Evolutionary conservation across 495 filamentous ascomycete genomes (phyloP), one percentile per base, ranked within the genome.

Genomic region (Platismatia glauca): DNA sequence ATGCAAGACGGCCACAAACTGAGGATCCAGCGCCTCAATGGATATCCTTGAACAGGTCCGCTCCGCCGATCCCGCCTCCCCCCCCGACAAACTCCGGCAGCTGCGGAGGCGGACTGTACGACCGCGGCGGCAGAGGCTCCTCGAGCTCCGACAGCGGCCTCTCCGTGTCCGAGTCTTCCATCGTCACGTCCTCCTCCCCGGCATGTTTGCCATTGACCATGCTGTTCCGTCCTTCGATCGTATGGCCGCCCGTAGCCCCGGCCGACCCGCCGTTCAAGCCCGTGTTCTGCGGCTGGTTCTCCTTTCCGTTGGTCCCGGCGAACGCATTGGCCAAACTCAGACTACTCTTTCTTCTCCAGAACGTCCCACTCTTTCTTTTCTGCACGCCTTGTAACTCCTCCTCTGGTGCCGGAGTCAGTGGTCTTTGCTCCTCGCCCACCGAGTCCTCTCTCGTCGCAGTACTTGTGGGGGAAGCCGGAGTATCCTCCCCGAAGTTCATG

Each of bases 81-180:
- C 57, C 65, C 4, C 65, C 65, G 11, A 64, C 29, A 20, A 67
- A 67, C 15, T 24, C 33, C 22, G 65, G 65, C 33, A 67, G 33
- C 12, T 67, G 65, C 18, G 65, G 65, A 18, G 65, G 65, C 55
- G 65, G 65, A 31, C 57, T 64, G n/a, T 50, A 64, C 38, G 65
- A 57, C 34, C 65, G 59, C 6, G 22, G 35, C 12, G 48, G 58
- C 27, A 39, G 13, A 18, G 46, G 60, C 22, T 60, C 57, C 44
- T 33, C 50, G 12, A 16, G 24, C 15, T 39, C 58, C 13, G 61
- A 24, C 24, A 57, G 29, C 27, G 57, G 22, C 27, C 37, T 64
- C 38, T 60, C 62, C n/a, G 44, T 60, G 18, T 55, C 62, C 29
- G n/a, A 16, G 9, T 37, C 41, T 7, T 38, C 55, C 33, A 48